Conservation (phyloP, 179 eudicot genomes). For the Dionaea muscipula region DNA sequence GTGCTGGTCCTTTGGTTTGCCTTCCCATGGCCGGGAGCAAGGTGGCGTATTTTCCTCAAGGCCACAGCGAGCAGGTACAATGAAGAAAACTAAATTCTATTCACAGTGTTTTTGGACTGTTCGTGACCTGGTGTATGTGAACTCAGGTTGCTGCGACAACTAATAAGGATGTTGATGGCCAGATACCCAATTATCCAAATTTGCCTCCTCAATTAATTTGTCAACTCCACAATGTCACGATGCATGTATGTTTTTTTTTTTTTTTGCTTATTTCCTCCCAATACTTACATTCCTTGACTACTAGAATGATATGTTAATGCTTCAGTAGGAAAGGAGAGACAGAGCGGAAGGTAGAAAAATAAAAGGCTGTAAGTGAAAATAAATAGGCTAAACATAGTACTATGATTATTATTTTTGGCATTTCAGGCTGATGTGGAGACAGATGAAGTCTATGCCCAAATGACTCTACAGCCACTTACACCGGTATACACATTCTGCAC, state of each 20-base stretch:
- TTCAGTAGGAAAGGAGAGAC: no score
- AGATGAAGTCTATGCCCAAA: slow-evolving; percentile 91
- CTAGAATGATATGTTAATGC: neutral
- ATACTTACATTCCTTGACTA: neutral
- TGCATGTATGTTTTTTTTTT: slow-evolving; percentile 58
- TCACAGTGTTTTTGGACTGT: neutral
- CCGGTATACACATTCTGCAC: slow-evolving; percentile 31
- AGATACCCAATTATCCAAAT: slow-evolving; percentile 84
- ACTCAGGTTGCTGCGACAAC: slow-evolving; percentile 86
- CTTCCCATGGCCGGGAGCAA: slow-evolving; percentile 72
- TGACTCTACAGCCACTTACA: slow-evolving; percentile 87
- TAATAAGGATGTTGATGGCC: slow-evolving; percentile 77
- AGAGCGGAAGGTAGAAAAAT: no score
- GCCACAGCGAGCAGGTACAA: slow-evolving; percentile 89
- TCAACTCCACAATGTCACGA: slow-evolving; percentile 94
- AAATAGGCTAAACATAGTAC: no score
- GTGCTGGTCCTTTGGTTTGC: slow-evolving; percentile 89
- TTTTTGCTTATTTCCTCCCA: no score
- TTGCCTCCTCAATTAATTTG: slow-evolving; percentile 86
- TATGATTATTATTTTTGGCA: slow-evolving; percentile 7
- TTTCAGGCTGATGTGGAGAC: slow-evolving; percentile 92
- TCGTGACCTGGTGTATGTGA: slow-evolving; percentile 9
- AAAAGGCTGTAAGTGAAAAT: no score
- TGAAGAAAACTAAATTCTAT: slow-evolving; percentile 1
- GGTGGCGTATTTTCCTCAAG: slow-evolving; percentile 94